Percentiles rank a stretch among this genome's conserved stretches.
These are phyloP conservation scores for Trametes polyzona DNA, from an alignment of 1,284 basidiomycete genomes.

Conservation along the genomic window DNA sequence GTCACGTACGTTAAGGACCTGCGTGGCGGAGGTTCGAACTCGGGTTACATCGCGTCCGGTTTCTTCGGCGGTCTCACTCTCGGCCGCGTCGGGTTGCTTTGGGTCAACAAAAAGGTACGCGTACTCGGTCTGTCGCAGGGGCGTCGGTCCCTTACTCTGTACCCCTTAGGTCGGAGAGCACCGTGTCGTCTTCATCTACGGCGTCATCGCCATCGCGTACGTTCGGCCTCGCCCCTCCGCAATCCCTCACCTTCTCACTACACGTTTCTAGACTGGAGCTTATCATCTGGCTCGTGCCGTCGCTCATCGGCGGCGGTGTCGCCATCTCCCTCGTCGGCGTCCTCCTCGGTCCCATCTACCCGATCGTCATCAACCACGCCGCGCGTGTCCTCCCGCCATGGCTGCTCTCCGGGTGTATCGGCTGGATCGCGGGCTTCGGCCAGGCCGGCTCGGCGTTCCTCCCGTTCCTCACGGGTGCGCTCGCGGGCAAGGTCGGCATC, in stretches of 20 bases:
- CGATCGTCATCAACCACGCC: constrained; percentile 56
- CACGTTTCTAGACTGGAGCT: constrained; percentile 48
- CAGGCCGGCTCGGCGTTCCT: constrained; percentile 57
- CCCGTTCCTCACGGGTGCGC: constrained; percentile 59
- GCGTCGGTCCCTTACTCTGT: background rate
- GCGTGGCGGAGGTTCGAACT: constrained; percentile 49
- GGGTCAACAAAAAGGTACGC: constrained; percentile 51
- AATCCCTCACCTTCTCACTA: background rate
- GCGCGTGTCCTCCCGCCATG: constrained; percentile 52
- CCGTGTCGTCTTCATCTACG: constrained; percentile 44
- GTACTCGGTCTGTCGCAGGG: background rate
- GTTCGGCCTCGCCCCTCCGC: constrained; percentile 6
- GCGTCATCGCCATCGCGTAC: constrained; percentile 40
- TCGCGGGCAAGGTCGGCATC: constrained; percentile 49
- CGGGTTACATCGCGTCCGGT: constrained; percentile 55
- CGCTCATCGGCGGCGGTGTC: constrained; percentile 54
- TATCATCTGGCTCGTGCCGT: constrained; percentile 65
- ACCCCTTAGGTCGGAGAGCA: constrained; percentile 46
- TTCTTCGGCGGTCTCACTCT: constrained; percentile 54
- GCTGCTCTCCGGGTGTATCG: constrained; percentile 58
- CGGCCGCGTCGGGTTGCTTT: constrained; percentile 50
- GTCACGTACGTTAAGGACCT: constrained; percentile 52
- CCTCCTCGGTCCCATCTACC: constrained; percentile 55
- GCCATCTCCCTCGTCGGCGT: constrained; percentile 59
- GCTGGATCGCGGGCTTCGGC: constrained; percentile 61